phyloP scores from a whole-genome alignment of 2,329 filamentous ascomycete species.

The Exutisphaerella laricina region DNA sequence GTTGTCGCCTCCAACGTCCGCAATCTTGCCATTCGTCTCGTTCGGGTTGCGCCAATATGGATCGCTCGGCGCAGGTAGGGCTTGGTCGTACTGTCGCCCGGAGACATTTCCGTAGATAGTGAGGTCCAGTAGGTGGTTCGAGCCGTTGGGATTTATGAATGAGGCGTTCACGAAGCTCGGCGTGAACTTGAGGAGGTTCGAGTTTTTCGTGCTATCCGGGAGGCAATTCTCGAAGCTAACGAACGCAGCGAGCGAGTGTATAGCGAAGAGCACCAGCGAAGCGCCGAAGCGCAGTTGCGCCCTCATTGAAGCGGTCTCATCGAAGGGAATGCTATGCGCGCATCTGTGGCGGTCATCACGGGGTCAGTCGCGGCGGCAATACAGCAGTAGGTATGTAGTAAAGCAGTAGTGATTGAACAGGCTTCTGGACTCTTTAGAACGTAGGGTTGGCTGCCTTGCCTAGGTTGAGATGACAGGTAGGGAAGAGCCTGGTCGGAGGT shows the following conservation, averaged over 20 bases:
- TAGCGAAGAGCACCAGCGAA: conserved; percentile 15
- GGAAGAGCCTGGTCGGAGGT: background rate
- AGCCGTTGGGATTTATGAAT: conserved; percentile 54
- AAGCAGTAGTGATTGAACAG: background rate
- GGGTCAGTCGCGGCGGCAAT: too few species aligned
- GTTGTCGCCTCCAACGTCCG: conserved; percentile 57
- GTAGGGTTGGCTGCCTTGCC: background rate
- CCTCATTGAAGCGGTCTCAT: conserved; percentile 11
- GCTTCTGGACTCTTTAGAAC: background rate
- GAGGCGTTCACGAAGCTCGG: conserved; percentile 68
- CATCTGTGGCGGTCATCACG: conserved; percentile 1
- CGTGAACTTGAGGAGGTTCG: conserved; percentile 67
- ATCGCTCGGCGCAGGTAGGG: conserved; percentile 54
- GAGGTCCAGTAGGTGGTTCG: conserved; percentile 63
- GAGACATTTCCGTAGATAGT: conserved; percentile 89
- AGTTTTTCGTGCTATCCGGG: conserved; percentile 51
- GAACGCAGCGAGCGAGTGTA: conserved; percentile 55
- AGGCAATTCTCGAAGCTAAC: conserved; percentile 85
- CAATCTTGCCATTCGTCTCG: conserved; percentile 69
- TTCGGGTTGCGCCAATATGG: conserved; percentile 58
- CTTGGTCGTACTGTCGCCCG: conserved; percentile 57
- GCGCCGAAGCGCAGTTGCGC: conserved; percentile 18
- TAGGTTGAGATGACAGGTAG: background rate
- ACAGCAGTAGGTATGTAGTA: too few species aligned
- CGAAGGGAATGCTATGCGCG: conserved; percentile 1